Evolutionary conservation across 2,329 filamentous ascomycete species (phyloP).

Genomic region (Lachnellula hyalina): DNA sequence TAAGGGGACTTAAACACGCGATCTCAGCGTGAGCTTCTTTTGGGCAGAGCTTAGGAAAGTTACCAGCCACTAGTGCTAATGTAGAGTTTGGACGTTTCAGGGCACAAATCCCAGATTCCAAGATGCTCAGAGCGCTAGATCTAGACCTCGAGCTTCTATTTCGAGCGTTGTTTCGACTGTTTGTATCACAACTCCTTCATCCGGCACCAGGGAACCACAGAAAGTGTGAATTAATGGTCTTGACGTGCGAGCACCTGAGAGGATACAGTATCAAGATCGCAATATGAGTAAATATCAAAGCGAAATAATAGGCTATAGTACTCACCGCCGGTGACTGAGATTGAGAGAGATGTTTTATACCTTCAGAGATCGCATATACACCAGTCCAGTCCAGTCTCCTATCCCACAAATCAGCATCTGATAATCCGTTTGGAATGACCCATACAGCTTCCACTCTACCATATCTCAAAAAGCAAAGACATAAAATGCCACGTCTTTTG

Average conservation of each 20-base stretch:
- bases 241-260: no score
- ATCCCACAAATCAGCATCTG: neutral
- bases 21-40: no score
- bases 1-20: no score
- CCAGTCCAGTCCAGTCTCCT: neutral
- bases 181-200: neutral
- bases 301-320: neutral
- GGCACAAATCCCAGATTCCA: conserved; percentile 4
- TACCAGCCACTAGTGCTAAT: neutral
- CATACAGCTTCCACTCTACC: no score
- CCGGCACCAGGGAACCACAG: neutral
- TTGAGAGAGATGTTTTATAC: neutral
- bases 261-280: no score
- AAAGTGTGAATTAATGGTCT: no score
- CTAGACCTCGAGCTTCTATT: neutral
- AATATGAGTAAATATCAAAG: no score
- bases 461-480: neutral
- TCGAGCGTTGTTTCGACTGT: neutral
- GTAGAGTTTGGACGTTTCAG: conserved; percentile 2
- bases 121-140: conserved; percentile 6
- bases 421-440: neutral
- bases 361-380: neutral
- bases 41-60: neutral
- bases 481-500: neutral
- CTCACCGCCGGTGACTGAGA: neutral